Base-by-base conservation (phyloP, 2,329 filamentous ascomycete genomes). In the Fusarium sublunatum region DNA sequence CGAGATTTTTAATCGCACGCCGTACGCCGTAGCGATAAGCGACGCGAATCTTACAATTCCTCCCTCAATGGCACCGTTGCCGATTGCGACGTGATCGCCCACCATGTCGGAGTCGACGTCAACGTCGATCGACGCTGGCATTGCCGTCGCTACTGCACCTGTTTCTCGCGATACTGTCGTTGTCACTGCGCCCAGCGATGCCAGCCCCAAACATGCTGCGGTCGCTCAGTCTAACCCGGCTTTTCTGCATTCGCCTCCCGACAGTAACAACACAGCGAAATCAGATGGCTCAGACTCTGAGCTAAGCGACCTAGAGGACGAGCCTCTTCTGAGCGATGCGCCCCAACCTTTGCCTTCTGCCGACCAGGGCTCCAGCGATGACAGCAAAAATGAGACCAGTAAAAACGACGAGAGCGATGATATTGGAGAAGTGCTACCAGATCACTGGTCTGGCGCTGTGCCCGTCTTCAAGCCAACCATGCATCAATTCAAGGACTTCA, bases 401-500 rank as follows among this genome's bases (percentile, higher is more conserved):
- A 84, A 86, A 13, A 12, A 54, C 36, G 45, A 86, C 39, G 88
- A 41, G 22, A 38, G 44, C 52, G 84, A 86, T 42, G 89, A 92
- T 68, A 88, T 91, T 69, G 91, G 90, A 67, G 91, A 95, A 50
- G 85, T 96, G 51, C 81, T 88, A 42, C 94, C 94, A 1, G 92
- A 93, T 73, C 89, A 97, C 76, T 97, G 92, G 81, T 96, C 92
- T 73, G 93, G 93, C 61, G 91, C 88, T 61, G 91, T 99, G 32
- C 94, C 95, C 8, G 90, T 99, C 59, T 99, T 99, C 79, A 94
- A 89, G 77, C 95, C 95, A 77, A 94, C 90, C 57, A 96, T 97
- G 92, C 86, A 90, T 61, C 93, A 99, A 78, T 98, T 98, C 79
- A 88, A 88, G 72, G 92, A 95, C 78, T 99, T 99, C 77, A 91